Evolutionary conservation across 257 asterid genomes (phyloP), one percentile per base, ranked within the genome.

Genomic region (Dorcoceras hygrometricum): DNA sequence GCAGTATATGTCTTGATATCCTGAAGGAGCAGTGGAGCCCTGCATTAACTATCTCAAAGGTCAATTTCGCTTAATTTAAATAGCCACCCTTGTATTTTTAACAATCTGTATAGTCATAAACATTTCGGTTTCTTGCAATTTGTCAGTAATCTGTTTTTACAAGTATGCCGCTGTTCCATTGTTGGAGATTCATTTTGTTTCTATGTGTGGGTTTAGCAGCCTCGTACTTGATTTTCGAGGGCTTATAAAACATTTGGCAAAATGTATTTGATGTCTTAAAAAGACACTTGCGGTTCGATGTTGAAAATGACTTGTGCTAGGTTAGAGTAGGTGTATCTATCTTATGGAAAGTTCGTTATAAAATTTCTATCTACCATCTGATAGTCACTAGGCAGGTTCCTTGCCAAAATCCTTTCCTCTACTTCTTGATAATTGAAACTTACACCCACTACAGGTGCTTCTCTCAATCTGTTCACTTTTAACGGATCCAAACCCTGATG

Each of bases 401-500:
- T 16, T 46, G 16, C 18, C 8, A n/a, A 46, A 18, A 39, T 39
- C 50, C 18, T 16, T 2, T 1, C 7, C 20, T 18, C 20, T 18
- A 4, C 18, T 18, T 12, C 19, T 43, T 14, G 51, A 14, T 6
- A 43, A 43, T 43, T 43, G 6, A 43, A 43, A 12, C 4, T 43
- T 43, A 57, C 20, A 12, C n/a, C n/a, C 16, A 0, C 0, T 68
- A 64, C 82, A 79, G 84, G 85, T 83, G 67, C 65, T 80, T 54
- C 81, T 83, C 63, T 80, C 85, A n/a, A 80, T 80, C 56, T 77
- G 81, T 43, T 80, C 83, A 0, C 83, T 82, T 65, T 66, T 83
- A 54, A 77, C 83, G 73, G 83, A 77, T 60, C 85, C 85, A 32
- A 80, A 83, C 71, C 88, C 83, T 0, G 88, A 80, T 69, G 83